These are phyloP conservation scores for Entomortierella beljakovae DNA, from an alignment of 192 early-diverging fungal species.

Conservation along the genomic window DNA sequence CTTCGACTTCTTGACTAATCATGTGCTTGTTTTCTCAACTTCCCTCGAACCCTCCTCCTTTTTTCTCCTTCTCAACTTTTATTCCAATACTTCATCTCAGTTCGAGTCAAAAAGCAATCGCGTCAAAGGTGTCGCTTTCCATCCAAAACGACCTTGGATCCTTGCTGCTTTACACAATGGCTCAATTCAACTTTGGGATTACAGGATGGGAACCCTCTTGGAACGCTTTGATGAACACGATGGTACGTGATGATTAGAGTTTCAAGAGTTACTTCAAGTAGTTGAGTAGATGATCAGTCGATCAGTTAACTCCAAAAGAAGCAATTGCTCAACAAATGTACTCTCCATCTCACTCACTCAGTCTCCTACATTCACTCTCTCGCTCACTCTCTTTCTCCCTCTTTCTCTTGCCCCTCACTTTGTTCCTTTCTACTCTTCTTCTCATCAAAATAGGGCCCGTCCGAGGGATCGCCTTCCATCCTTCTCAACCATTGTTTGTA, in stretches of 20 bases:
- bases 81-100: conserved; percentile 55
- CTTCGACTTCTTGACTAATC: too few species aligned
- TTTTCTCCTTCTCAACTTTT: neutral
- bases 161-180: conserved; percentile 98
- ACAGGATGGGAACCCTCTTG: conserved; percentile 97
- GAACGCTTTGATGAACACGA: conserved; percentile 99
- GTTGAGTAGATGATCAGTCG: too few species aligned
- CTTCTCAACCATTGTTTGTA: conserved; percentile 96
- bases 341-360: too few species aligned
- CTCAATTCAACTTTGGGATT: conserved; percentile 99
- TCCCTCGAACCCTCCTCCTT: neutral
- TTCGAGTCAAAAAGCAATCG: conserved; percentile 99
- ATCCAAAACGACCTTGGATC: conserved; percentile 98
- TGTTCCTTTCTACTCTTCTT: neutral
- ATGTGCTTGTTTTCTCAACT: too few species aligned
- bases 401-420: neutral
- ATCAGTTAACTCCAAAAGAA: too few species aligned
- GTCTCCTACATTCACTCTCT: neutral
- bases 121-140: conserved; percentile 96
- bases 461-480: conserved; percentile 96
- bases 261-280: too few species aligned
- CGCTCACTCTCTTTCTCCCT: neutral
- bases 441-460: conserved; percentile 81
- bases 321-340: too few species aligned
- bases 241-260: conserved; percentile 77